Evolutionary conservation across 2,329 filamentous ascomycete genomes (phyloP), one percentile per base, ranked within the genome.

Genomic region (Phymatotrichopsis omnivora): DNA sequence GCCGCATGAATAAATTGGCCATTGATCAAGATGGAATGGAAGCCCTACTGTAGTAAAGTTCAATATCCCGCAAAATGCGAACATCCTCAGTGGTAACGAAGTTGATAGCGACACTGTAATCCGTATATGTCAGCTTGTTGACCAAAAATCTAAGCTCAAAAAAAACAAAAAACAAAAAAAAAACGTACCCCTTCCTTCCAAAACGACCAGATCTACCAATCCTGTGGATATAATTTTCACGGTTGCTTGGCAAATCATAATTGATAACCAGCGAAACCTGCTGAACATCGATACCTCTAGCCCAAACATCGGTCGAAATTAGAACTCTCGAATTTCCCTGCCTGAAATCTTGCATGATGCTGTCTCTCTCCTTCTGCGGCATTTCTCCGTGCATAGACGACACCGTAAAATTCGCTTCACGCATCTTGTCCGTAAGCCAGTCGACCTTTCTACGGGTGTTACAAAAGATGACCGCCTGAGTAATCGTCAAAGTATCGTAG

Each of bases 341-440:
- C 56, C 91, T 76, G 71, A 98, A 98, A 62, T 98, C 91, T 64
- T 94, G 85, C 91, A 98, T 98, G 62, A 98, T 98, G 66, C 84
- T 89, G 68, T 98, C 91, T 59, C 91, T 81, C 67, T 96, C 87
- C 68, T 91, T 91, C 65, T 98, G 91, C 19, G 87, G 86, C 91
- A 98, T 98, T 61, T 98, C 91, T 57, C 91, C 91, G 63, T 98
- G 91, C 91, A 98, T 98, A 59, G 84, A 89, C 59, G 84, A 93
- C 56, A 98, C 91, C 0, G 91, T 98, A 65, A 98, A 98, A 69
- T 98, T 95, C 60, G 86, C 85, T 65, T 95, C 91, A 54, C 86
- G 83, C 85, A 98, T 94, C 74, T 98, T 98, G 69, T 98, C 91
- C 4, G 91, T 96, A 49, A 98, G 71, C 91, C 91, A 98, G 65